Evolutionary conservation across 2,329 filamentous ascomycete species (phyloP), one percentile per base, ranked within the genome.

Genomic region (Biscogniauxia mediterranea): DNA sequence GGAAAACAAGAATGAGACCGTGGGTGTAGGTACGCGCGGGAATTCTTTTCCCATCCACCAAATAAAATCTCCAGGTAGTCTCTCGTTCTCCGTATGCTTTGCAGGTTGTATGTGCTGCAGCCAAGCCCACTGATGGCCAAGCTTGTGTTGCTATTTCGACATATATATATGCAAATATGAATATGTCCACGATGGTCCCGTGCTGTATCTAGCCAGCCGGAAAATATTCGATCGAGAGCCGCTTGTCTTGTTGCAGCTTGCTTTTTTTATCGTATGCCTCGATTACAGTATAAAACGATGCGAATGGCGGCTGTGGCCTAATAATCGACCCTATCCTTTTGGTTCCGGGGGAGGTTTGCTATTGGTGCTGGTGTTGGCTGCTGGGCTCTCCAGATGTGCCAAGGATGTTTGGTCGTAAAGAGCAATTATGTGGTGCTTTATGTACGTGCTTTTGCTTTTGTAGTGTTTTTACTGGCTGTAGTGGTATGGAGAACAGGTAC

Each of bases 371-470:
- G 55, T 64, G 63, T 56, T 64, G 56, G 54, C 52, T 42, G 57
- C 55, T 56, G 58, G 58, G 58, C 25, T 55, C 59, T 59, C 61
- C 57, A 61, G 62, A 64, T 51, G 52, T 54, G 55, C 38, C 60
- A 60, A 51, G 51, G 57, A 59, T 56, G 56, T 62, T 61, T 59
- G 58, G 59, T 65, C 60, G 64, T 60, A 61, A 62, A 60, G 28
- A 52, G 58, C 59, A 63, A 66, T 32, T 68, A 66, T 68, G 64
- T 62, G 61, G 57, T 64, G 59, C 63, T 57, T 57, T 68, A 69
- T 69, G 63, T 70, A 68, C 64, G 61, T 65, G 62, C 57, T 52
- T 57, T 62, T 56, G 58, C 55, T 62, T 58, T 58, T 58, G 58
- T 19, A 57, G 46, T 57, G 46, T 38, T 42, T 54, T 38, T 50